Percentiles rank a stretch among this genome's conserved stretches.
Conservation (phyloP, 1,139 yeast genomes). For the Yamadazyma sp. region DNA sequence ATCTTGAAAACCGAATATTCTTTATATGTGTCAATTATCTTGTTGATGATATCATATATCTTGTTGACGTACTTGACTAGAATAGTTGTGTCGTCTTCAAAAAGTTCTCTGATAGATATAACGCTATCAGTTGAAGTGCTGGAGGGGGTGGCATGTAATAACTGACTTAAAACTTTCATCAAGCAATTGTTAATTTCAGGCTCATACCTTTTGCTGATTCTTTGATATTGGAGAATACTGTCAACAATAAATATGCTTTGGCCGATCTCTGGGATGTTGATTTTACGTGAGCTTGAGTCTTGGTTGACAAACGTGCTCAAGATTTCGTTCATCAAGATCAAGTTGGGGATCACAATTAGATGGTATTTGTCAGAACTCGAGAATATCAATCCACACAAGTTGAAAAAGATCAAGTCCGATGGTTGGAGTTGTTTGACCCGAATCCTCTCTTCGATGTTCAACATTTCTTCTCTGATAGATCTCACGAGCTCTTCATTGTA, state of each 20-base stretch:
- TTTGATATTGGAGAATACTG: constrained; percentile 67
- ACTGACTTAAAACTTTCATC: constrained; percentile 8
- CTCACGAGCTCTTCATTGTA: constrained; percentile 66
- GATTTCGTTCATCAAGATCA: constrained; percentile 69
- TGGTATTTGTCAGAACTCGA: constrained; percentile 97
- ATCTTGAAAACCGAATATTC: constrained; percentile 67
- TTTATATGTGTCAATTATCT: constrained; percentile 52
- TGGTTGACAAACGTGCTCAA: constrained; percentile 34
- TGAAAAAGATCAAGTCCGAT: constrained; percentile 66
- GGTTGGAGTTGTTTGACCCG: constrained; percentile 27
- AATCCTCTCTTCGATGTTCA: constrained; percentile 51
- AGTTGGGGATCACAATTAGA: constrained; percentile 81
- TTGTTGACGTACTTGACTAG: constrained; percentile 33
- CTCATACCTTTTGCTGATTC: constrained; percentile 71
- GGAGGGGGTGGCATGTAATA: not conserved
- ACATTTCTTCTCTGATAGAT: constrained; percentile 30
- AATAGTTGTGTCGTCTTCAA: constrained; percentile 14
- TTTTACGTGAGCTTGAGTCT: constrained; percentile 33
- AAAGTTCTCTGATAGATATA: constrained; percentile 21
- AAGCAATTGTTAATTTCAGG: constrained; percentile 71
- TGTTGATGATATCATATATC: constrained; percentile 27
- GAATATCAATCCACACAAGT: constrained; percentile 71
- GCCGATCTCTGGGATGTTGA: constrained; percentile 18
- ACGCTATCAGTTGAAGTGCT: constrained; percentile 2
- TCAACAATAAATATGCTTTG: constrained; percentile 64